These are phyloP conservation scores for Oryza meridionalis DNA, from an alignment of 176 grass and related monocot genomes.

Conservation along the genomic window DNA sequence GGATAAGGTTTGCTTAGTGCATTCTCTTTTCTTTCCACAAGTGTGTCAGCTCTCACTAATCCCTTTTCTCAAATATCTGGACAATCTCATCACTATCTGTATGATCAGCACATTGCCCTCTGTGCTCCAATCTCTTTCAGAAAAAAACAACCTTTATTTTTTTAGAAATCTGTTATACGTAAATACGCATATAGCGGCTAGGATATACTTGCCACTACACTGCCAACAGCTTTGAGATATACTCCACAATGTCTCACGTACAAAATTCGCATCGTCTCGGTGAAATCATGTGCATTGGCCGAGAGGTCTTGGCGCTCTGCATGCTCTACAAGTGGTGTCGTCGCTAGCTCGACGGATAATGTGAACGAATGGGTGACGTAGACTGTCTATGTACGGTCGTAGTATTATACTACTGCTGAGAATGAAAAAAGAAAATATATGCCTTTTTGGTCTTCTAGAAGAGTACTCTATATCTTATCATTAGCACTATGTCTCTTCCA, in stretches of 20 bases:
- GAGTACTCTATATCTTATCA: constrained; percentile 21
- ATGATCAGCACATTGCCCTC: background rate
- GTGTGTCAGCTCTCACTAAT: background rate
- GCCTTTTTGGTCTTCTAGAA: constrained; percentile 32
- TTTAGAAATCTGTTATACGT: background rate
- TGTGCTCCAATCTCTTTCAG: background rate
- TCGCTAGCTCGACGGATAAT: background rate
- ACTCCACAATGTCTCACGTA: too few species aligned
- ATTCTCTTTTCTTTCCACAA: constrained; percentile 25
- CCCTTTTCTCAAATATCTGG: constrained; percentile 21
- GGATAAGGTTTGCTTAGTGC: constrained; percentile 31
- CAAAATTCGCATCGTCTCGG: background rate
- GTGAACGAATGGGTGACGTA: constrained; percentile 20
- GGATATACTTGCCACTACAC: background rate
- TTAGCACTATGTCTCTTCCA: constrained; percentile 15
- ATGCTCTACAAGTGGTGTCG: constrained; percentile 29
- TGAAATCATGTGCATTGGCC: background rate
- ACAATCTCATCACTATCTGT: constrained; percentile 3
- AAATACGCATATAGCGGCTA: background rate
- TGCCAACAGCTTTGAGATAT: background rate
- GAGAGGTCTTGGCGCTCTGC: background rate
- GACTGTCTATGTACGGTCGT: background rate
- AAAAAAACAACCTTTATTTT: background rate
- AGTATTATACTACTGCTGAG: background rate
- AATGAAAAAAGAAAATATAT: background rate